Percentiles rank a stretch among this genome's conserved stretches.
These are phyloP conservation scores for Tephrocybe sp. DNA, from an alignment of 768 basidiomycete species.

Conservation along the genomic window DNA sequence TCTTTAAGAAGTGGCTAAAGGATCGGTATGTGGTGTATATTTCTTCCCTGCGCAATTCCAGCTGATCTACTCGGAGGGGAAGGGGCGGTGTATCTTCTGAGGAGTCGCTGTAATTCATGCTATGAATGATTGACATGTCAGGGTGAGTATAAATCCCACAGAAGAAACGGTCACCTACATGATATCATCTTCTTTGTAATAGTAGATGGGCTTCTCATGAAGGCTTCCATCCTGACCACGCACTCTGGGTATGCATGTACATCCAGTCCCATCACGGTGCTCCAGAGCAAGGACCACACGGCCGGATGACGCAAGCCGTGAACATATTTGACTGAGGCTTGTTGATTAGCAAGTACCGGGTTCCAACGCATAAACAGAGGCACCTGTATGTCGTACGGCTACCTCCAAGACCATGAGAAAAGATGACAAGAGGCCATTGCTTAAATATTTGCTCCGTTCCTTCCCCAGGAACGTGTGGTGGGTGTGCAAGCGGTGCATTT, in stretches of 20 bases:
- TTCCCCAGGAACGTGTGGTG: slow-evolving; percentile 25
- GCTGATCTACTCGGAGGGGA: slow-evolving; percentile 66
- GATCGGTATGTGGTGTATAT: slow-evolving; percentile 62
- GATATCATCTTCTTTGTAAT: slow-evolving; percentile 58
- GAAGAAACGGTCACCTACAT: slow-evolving; percentile 35
- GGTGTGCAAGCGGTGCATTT: slow-evolving; percentile 53
- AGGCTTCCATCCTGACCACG: slow-evolving; percentile 29
- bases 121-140: slow-evolving; percentile 7
- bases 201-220: slow-evolving; percentile 35
- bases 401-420: slow-evolving; percentile 84
- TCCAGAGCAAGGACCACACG: slow-evolving; percentile 81
- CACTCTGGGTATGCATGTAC: slow-evolving; percentile 42
- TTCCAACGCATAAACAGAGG: background rate
- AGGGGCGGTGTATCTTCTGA: slow-evolving; percentile 28
- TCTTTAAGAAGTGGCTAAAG: slow-evolving; percentile 53
- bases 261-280: slow-evolving; percentile 80
- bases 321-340: slow-evolving; percentile 60
- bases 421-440: slow-evolving; percentile 79
- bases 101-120: slow-evolving; percentile 27
- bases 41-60: slow-evolving; percentile 68
- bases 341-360: background rate
- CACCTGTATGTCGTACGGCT: slow-evolving; percentile 70
- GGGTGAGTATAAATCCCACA: background rate
- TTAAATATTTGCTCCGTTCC: slow-evolving; percentile 7
- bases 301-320: slow-evolving; percentile 72